Evolutionary conservation across 441 rosid genomes (phyloP).

Genomic region (California macrophylla): DNA sequence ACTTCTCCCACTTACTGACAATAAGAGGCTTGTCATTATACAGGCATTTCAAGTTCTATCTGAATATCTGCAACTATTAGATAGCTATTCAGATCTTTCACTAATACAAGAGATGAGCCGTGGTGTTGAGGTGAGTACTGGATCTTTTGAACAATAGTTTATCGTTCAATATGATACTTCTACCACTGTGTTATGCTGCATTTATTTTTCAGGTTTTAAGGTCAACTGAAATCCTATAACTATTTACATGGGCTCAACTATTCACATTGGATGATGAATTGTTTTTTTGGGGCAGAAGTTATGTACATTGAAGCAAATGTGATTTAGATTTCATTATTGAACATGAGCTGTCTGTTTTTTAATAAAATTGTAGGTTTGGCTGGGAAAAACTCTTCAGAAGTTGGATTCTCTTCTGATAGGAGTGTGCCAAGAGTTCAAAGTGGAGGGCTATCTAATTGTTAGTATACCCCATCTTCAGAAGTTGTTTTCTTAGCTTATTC

Average conservation of each 20-base stretch:
- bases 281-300: constrained; percentile 7
- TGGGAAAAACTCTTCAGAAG: constrained; percentile 93
- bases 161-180: neutral
- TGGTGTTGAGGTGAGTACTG: constrained; percentile 76
- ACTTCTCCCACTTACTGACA: constrained; percentile 13
- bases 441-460: constrained; percentile 76
- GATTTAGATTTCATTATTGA: constrained; percentile 16
- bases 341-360: constrained; percentile 23
- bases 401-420: constrained; percentile 86
- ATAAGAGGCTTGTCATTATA: constrained; percentile 20
- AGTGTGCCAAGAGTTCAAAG: constrained; percentile 89
- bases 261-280: neutral
- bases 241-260: neutral
- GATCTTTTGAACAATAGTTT: neutral
- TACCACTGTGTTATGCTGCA: neutral
- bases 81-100: constrained; percentile 76
- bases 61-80: constrained; percentile 87
- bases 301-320: constrained; percentile 1
- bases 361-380: constrained; percentile 63
- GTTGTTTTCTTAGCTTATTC: neutral
- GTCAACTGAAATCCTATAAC: neutral
- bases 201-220: neutral
- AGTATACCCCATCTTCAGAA: constrained; percentile 34
- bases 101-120: constrained; percentile 90
- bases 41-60: constrained; percentile 98